phyloP scores from a whole-genome alignment of 1,139 yeast species.

The Arxiozyma slooffiae region DNA sequence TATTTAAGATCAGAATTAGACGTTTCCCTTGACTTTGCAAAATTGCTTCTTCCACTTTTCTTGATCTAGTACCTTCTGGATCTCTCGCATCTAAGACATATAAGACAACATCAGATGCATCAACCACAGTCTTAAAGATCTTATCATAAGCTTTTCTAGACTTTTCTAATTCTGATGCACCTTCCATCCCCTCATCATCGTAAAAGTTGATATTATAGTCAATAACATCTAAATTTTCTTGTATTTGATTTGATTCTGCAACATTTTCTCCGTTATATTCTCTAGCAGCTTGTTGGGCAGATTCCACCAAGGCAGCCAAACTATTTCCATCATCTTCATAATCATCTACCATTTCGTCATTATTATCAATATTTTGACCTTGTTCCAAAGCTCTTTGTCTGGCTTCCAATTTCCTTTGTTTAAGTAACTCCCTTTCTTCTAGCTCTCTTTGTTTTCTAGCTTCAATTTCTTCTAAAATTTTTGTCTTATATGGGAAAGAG shows the following conservation, averaged over 20 bases:
- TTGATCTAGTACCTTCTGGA: constrained; percentile 90
- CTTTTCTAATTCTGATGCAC: constrained; percentile 51
- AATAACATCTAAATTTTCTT: constrained; percentile 39
- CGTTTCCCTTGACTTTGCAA: constrained; percentile 74
- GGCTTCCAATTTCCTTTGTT: constrained; percentile 37
- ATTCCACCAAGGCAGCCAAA: constrained; percentile 78
- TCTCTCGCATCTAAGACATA: constrained; percentile 96
- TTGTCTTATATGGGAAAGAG: constrained; percentile 86
- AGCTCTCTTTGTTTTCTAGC: constrained; percentile 51
- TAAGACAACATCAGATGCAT: constrained; percentile 77
- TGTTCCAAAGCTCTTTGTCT: constrained; percentile 39
- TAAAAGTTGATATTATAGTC: constrained; percentile 44
- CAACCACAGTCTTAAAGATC: constrained; percentile 73
- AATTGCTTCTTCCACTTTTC: constrained; percentile 83
- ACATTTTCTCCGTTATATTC: constrained; percentile 39
- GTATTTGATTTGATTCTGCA: constrained; percentile 28
- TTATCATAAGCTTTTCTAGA: constrained; percentile 91
- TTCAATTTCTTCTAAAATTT: constrained; percentile 73
- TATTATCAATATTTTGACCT: constrained; percentile 30
- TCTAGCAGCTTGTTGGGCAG: constrained; percentile 80
- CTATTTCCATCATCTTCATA: constrained; percentile 43
- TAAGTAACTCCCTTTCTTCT: constrained; percentile 46
- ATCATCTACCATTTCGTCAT: constrained; percentile 36
- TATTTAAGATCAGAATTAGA: constrained; percentile 74
- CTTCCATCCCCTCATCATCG: constrained; percentile 34